Conservation (phyloP, 306 rosid genomes). For the Gastrolobium villosum region DNA sequence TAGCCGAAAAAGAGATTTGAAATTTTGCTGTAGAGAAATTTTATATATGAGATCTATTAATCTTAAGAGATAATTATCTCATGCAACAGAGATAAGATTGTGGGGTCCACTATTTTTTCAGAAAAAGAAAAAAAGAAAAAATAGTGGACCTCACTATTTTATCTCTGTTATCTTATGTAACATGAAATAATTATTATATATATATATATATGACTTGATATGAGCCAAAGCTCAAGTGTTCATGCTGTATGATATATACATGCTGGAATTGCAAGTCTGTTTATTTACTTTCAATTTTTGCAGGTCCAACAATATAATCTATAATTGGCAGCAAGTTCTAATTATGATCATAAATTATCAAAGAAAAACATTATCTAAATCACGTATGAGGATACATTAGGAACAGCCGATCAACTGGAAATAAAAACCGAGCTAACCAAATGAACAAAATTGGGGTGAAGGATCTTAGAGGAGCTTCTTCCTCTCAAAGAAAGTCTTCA, state of each 20-base stretch:
- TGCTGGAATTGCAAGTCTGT: no score
- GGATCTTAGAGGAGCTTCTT: slow-evolving; percentile 74
- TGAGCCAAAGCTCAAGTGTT: no score
- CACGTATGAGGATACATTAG: neutral
- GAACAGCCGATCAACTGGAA: neutral
- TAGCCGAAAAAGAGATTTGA: neutral
- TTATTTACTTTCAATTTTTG: no score
- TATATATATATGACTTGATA: neutral
- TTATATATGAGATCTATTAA: no score
- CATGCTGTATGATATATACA: no score
- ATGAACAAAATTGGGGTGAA: neutral
- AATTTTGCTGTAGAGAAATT: neutral
- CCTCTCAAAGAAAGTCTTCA: slow-evolving; percentile 83
- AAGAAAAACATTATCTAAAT: neutral
- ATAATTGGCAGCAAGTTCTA: neutral
- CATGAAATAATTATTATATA: no score
- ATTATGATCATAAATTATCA: neutral
- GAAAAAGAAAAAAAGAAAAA: no score
- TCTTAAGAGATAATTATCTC: no score
- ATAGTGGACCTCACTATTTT: no score
- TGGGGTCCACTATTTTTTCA: no score
- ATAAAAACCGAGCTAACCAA: slow-evolving; percentile 24
- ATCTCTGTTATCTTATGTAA: no score
- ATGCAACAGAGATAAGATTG: no score
- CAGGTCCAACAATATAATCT: neutral